These are phyloP conservation scores for Oleoguttula mirabilis DNA, from an alignment of 495 filamentous ascomycete genomes.

Conservation along the genomic window DNA sequence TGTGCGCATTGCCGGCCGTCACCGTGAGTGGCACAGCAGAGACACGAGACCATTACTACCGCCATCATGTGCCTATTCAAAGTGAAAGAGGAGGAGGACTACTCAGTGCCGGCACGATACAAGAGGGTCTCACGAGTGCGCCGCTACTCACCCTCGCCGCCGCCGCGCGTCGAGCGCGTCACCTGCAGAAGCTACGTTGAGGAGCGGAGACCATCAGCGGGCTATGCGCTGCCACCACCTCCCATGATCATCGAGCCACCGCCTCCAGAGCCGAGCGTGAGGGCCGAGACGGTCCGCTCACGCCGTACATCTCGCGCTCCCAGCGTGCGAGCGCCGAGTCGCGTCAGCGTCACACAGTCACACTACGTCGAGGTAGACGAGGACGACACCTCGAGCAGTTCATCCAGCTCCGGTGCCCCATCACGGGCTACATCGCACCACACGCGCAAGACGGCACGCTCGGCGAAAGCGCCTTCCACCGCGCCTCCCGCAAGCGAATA, in stretches of 20 bases:
- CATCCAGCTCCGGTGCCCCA: background rate
- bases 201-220: slow-evolving; percentile 14
- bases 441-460: slow-evolving; percentile 7
- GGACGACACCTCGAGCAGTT: background rate
- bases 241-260: slow-evolving; percentile 11
- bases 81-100: slow-evolving; percentile 28
- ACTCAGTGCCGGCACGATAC: slow-evolving; percentile 20
- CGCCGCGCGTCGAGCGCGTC: slow-evolving; percentile 9
- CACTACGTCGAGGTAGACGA: slow-evolving; percentile 30
- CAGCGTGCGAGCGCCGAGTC: slow-evolving; percentile 4
- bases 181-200: slow-evolving; percentile 23
- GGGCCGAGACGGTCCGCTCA: background rate
- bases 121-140: slow-evolving; percentile 10
- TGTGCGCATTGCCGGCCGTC: too few species aligned
- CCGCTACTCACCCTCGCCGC: slow-evolving; percentile 5
- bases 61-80: slow-evolving; percentile 30
- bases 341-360: slow-evolving; percentile 3
- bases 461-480: background rate
- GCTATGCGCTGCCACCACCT: slow-evolving; percentile 9
- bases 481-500: slow-evolving; percentile 15
- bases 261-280: slow-evolving; percentile 21
- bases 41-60: too few species aligned
- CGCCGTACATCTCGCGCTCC: slow-evolving; percentile 13
- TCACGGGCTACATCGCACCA: slow-evolving; percentile 11
- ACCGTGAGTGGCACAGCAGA: too few species aligned